These are phyloP conservation scores for Avena atlantica DNA, from an alignment of 176 grass and related monocot genomes.

Conservation along the genomic window DNA sequence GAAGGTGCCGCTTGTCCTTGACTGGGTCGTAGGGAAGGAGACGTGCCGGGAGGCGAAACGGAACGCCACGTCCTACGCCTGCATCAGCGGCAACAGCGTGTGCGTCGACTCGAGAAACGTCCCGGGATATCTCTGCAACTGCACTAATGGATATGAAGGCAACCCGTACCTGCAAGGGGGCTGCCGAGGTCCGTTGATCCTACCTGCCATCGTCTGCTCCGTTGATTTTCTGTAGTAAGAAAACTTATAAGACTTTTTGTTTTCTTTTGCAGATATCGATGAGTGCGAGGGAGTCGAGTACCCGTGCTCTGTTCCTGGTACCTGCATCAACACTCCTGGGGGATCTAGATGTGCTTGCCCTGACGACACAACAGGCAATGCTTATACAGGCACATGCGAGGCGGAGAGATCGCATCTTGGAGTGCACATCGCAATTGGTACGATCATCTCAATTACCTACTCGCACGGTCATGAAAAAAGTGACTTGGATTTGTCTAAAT, in stretches of 20 bases:
- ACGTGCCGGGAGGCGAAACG: slow-evolving; percentile 33
- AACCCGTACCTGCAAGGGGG: slow-evolving; percentile 63
- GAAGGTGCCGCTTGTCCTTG: slow-evolving; percentile 43
- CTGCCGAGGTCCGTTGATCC: slow-evolving; percentile 50
- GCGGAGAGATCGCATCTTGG: not conserved
- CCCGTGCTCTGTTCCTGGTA: slow-evolving; percentile 50
- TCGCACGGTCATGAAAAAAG: too few species aligned
- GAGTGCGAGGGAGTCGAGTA: slow-evolving; percentile 45
- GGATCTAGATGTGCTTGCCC: slow-evolving; percentile 45
- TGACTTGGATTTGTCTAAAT: too few species aligned
- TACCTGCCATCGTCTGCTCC: not conserved
- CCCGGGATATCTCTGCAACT: slow-evolving; percentile 58
- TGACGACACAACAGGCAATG: slow-evolving; percentile 9
- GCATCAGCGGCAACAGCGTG: slow-evolving; percentile 35
- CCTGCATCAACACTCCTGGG: slow-evolving; percentile 51
- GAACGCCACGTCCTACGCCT: slow-evolving; percentile 47
- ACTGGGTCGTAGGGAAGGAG: slow-evolving; percentile 60
- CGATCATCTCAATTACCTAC: not conserved
- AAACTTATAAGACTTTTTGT: not conserved
- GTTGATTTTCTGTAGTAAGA: not conserved
- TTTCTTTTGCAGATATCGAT: slow-evolving; percentile 56
- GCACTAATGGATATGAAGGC: slow-evolving; percentile 50
- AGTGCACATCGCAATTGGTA: slow-evolving; percentile 4
- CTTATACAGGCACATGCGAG: slow-evolving; percentile 3
- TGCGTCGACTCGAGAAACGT: slow-evolving; percentile 47